Conservation (phyloP, 768 basidiomycete genomes). For the Dioszegia hungarica region DNA sequence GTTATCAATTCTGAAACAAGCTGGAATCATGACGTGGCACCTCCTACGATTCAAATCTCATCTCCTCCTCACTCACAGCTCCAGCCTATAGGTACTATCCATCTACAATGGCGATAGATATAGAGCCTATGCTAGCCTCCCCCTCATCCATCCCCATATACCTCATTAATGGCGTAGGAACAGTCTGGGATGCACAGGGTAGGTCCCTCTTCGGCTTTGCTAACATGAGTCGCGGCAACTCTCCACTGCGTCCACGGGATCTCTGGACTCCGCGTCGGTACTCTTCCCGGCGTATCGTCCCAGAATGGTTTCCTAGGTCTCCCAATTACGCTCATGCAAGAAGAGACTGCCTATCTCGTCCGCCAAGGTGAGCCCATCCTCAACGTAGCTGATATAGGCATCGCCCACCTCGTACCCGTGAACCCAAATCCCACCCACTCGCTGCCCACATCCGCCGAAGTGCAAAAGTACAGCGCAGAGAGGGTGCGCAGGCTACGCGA, state of each 20-base stretch:
- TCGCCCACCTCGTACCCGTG: constrained; percentile 75
- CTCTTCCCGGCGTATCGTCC: constrained; percentile 87
- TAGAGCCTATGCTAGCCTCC: neutral
- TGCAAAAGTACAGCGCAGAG: constrained; percentile 21
- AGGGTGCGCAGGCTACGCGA: constrained; percentile 22
- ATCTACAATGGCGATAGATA: neutral
- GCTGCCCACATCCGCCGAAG: constrained; percentile 54
- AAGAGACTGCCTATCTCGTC: constrained; percentile 84
- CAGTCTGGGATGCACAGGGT: constrained; percentile 88
- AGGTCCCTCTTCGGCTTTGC: constrained; percentile 11
- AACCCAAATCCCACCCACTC: constrained; percentile 49
- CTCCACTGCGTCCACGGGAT: constrained; percentile 75
- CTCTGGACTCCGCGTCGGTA: constrained; percentile 80
- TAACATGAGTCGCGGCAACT: constrained; percentile 64
- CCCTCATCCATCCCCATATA: constrained; percentile 57
- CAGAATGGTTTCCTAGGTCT: constrained; percentile 94
- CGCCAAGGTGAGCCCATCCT: constrained; percentile 60
- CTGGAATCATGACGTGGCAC: neutral
- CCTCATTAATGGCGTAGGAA: constrained; percentile 72
- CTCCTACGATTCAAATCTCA: neutral
- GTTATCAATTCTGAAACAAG: constrained; percentile 2
- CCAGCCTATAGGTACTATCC: too few relatives aligned
- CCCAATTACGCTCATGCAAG: constrained; percentile 81
- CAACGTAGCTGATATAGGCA: constrained; percentile 52
- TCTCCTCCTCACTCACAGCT: neutral